Evolutionary conservation across 768 basidiomycete species (phyloP), one percentile per base, ranked within the genome.

Genomic region (Boletus rubescentipes): DNA sequence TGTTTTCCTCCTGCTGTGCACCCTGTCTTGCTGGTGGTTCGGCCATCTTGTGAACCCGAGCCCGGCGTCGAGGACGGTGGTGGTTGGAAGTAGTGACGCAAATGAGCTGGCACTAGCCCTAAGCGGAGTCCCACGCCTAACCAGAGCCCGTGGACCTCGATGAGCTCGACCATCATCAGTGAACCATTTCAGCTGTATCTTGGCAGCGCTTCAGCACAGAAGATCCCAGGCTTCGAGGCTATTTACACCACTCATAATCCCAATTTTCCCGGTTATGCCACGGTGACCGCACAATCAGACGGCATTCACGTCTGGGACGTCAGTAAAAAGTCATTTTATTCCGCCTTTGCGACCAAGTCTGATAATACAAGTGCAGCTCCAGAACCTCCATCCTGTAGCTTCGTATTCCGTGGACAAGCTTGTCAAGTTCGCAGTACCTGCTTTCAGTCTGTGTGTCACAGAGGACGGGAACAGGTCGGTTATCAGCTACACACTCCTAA

Each of bases 271-370:
- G 80, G 83, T 26, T 79, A 79, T 74, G 84, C 80, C 38, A 87
- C 87, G 1, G 76, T 89, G 50, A 79, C 87, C 14, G 85, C 78
- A 12, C 87, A 90, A 55, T 80, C 78, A 57, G 88, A 92, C 51
- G 90, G 90, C 30, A 73, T 91, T 36, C 88, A 91, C 70, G 66
- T 92, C 41, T 68, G 88, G 53, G 86, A 91, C 67, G 89, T 91
- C 64, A 61, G 79, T 75, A 34, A 50, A 38, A 42, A 49, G 34
- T 43, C 51, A 21, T 46, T 35, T 47, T 4, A 46, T 43, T 16
- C 30, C 10, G 18, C 41, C 30, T 49, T 35, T 47, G 30, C 40
- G 18, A 32, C 12, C 43, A 36, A 29, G 32, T 53, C 59, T 61
- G 51, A 66, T 46, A 12, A 66, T 46, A 12, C 23, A 20, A 60